phyloP scores from a whole-genome alignment of 2,329 filamentous ascomycete genomes.

The Tricladium varicosporioides region DNA sequence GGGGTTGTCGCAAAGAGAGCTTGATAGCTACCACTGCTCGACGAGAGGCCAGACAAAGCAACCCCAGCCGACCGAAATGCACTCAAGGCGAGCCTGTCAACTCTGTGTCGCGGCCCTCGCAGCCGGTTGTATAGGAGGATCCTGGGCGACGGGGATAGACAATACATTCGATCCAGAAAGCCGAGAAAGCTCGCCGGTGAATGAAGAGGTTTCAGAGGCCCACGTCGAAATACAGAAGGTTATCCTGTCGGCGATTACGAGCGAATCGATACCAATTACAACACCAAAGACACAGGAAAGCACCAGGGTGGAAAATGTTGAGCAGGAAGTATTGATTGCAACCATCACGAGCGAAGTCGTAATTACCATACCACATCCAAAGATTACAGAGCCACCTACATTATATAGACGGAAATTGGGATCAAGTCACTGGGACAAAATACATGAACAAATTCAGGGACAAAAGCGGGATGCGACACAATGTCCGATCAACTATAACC shows the following conservation, averaged over 20 bases:
- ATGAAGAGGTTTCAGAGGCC: neutral
- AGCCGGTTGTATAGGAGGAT: slow-evolving; percentile 11
- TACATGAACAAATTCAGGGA: slow-evolving; percentile 30
- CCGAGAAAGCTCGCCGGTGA: neutral
- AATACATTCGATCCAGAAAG: neutral
- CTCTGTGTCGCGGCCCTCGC: slow-evolving; percentile 14
- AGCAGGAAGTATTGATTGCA: slow-evolving; percentile 1
- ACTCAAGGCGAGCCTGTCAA: slow-evolving; percentile 9
- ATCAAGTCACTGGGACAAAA: slow-evolving; percentile 27
- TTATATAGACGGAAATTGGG: slow-evolving; percentile 27
- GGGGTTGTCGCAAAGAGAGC: slow-evolving; percentile 2
- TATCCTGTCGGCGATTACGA: neutral
- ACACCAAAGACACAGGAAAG: neutral
- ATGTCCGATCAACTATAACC: slow-evolving; percentile 26
- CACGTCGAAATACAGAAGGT: slow-evolving; percentile 6
- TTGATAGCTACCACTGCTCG: slow-evolving; percentile 3
- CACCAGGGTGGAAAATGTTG: neutral
- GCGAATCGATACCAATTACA: neutral
- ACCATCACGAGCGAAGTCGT: slow-evolving; percentile 6
- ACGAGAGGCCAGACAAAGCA: neutral
- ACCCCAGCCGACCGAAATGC: slow-evolving; percentile 13
- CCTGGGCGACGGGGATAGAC: slow-evolving; percentile 7
- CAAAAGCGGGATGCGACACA: slow-evolving; percentile 27
- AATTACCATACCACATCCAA: slow-evolving; percentile 20
- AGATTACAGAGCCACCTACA: slow-evolving; percentile 23